Evolutionary conservation across 192 early-diverging fungal genomes (phyloP).

Genomic region (Gaertneriomyces semiglobifer): DNA sequence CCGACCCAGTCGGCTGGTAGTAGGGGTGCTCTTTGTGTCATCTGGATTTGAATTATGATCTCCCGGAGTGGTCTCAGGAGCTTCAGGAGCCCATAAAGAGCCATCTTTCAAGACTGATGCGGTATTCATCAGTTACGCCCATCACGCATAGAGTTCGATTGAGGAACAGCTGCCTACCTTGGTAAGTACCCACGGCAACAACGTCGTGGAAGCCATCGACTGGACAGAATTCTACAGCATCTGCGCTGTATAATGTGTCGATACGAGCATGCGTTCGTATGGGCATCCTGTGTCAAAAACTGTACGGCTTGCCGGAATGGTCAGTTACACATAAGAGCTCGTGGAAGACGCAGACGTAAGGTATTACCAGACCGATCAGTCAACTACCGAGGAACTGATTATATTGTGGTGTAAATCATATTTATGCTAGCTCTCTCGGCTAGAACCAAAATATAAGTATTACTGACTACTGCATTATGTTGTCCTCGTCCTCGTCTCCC

Average conservation of each 20-base stretch:
- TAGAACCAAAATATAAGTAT: no score
- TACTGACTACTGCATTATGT: background rate
- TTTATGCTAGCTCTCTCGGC: no score
- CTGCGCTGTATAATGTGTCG: conserved; percentile 53
- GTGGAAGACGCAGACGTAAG: no score
- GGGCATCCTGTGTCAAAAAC: no score
- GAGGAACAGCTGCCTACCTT: background rate
- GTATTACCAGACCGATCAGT: no score
- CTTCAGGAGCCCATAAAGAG: conserved; percentile 15
- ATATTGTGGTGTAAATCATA: no score
- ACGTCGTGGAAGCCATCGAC: conserved; percentile 10
- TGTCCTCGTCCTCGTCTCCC: conserved; percentile 2
- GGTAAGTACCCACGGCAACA: conserved; percentile 52
- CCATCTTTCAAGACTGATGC: conserved; percentile 32
- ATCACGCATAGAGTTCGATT: no score
- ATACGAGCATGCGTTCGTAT: conserved; percentile 23
- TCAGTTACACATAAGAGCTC: no score
- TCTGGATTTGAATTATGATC: background rate
- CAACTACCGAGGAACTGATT: no score
- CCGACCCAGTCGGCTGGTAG: conserved; percentile 16
- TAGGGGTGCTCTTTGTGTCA: background rate
- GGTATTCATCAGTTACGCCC: no score
- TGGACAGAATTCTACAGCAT: conserved; percentile 55
- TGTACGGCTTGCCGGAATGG: no score
- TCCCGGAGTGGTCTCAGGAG: background rate